Conservation (phyloP, 1,284 basidiomycete genomes). For the Malassezia vespertilionis region DNA sequence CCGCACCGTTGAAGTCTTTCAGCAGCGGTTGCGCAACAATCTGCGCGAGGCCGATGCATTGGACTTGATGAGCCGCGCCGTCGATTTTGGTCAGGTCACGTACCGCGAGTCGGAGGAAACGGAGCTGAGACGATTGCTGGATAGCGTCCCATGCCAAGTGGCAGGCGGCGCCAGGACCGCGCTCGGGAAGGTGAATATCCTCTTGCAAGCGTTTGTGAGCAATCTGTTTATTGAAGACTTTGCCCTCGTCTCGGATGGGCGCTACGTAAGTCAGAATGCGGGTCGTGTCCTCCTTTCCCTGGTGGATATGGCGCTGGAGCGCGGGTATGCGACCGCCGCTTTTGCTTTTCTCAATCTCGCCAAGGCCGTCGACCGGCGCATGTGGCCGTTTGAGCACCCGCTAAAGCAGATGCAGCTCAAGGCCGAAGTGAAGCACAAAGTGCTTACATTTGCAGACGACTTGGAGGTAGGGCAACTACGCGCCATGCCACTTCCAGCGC, state of each 20-base stretch:
- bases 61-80: conserved; percentile 72
- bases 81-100: conserved; percentile 95
- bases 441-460: conserved; percentile 74
- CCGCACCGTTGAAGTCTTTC: conserved; percentile 80
- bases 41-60: conserved; percentile 94
- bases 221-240: conserved; percentile 76
- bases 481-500: conserved; percentile 59
- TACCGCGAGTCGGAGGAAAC: conserved; percentile 76
- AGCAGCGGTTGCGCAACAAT: conserved; percentile 63
- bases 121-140: conserved; percentile 66
- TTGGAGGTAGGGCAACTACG: conserved; percentile 68
- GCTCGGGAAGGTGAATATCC: conserved; percentile 85
- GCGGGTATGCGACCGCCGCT: conserved; percentile 75
- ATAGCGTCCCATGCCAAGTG: conserved; percentile 50
- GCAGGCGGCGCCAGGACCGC: conserved; percentile 67
- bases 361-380: conserved; percentile 60
- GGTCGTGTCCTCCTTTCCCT: conserved; percentile 86
- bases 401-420: conserved; percentile 55
- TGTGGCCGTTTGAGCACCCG: conserved; percentile 95
- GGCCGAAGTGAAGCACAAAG: conserved; percentile 60
- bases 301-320: conserved; percentile 83
- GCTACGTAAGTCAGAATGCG: conserved; percentile 70
- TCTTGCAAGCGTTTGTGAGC: conserved; percentile 85
- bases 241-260: conserved; percentile 87
- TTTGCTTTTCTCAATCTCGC: conserved; percentile 76